A percentile compares a stretch with the other conserved stretches of the same genome.
Conservation (phyloP, 345 rosid species). For the Populus alba region DNA sequence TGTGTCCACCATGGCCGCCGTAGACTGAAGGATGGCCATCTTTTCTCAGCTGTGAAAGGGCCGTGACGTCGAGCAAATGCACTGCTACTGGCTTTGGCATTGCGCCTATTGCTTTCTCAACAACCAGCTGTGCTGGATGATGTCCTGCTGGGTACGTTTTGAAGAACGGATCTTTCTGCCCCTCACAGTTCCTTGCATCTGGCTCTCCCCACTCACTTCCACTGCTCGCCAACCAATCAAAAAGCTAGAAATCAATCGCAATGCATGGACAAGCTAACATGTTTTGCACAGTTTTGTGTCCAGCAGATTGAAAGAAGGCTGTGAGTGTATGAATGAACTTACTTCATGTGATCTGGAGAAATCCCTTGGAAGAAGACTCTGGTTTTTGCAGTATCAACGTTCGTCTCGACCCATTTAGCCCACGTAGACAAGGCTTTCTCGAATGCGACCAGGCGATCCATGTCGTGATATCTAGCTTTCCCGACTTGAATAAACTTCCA, state of each 20-base stretch:
- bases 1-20: slow-evolving; percentile 46
- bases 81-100: slow-evolving; percentile 34
- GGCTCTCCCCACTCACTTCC: slow-evolving; percentile 58
- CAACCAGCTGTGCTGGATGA: slow-evolving; percentile 41
- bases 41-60: slow-evolving; percentile 41
- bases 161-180: slow-evolving; percentile 36
- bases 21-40: slow-evolving; percentile 61
- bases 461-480: slow-evolving; percentile 37
- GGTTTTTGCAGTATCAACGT: slow-evolving; percentile 46
- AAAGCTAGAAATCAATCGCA: background rate
- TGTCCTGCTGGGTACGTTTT: slow-evolving; percentile 44
- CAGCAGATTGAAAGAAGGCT: too few relatives aligned
- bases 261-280: too few relatives aligned
- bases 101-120: slow-evolving; percentile 31
- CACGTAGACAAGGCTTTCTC: slow-evolving; percentile 64
- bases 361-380: slow-evolving; percentile 65
- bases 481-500: slow-evolving; percentile 55
- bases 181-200: slow-evolving; percentile 34
- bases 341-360: slow-evolving; percentile 42
- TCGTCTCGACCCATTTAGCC: slow-evolving; percentile 61
- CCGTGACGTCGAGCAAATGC: slow-evolving; percentile 39
- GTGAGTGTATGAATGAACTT: slow-evolving; percentile 2
- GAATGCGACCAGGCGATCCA: slow-evolving; percentile 56
- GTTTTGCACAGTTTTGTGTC: too few relatives aligned
- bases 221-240: slow-evolving; percentile 18